Base-by-base conservation (phyloP, 192 early-diverging fungal species). In the Coemansia sp. region DNA sequence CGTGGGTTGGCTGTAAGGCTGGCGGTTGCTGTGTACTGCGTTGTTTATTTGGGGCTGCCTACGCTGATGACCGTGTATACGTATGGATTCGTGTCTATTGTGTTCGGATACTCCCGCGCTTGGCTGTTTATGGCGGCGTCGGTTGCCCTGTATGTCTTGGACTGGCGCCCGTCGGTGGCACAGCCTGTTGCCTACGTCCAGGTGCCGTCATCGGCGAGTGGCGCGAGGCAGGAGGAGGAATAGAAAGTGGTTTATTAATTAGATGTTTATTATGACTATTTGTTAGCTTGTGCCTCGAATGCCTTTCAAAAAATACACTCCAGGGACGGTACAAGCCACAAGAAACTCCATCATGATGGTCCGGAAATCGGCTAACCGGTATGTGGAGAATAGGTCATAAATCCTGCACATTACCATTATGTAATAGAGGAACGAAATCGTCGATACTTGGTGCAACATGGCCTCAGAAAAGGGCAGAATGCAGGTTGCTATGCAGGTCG, bases 51-150 rank as follows among this genome's bases (percentile, higher is more conserved):
- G 45, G 69, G 69, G 4, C 29, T 70, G 2, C 72, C 75, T 0
- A 65, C 69, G 0, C 5, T 70, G 10, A 78, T 81, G 68, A 75
- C 83, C 17, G 66, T 67, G 2, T 74, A 78, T 35, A 68, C 78
- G 7, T 85, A 85, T 48, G 83, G 83, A 5, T 73, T 68, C 31
- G 33, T 37, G 3, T 69, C 75, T 0, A 24, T 81, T 6, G 11
- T 81, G 36, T 42, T 74, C 2, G 83, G 83, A 3, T 69, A 60
- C 42, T 79, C 72, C 8, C 60, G 67, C 2, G 78, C 74, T 0
- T 85, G 83, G 83, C 62, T 75, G 36, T 56, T 76, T 37, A n/a
- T 54, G 11, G 79, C 74, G 3, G 51, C 70, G 1, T 46, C 71
- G 7, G 31, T 40, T 0, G 79, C 79, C 5, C 54, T 82, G 24